Conservation (phyloP, 164 flowering plant species). For the Tetrastigma voinierianum region DNA sequence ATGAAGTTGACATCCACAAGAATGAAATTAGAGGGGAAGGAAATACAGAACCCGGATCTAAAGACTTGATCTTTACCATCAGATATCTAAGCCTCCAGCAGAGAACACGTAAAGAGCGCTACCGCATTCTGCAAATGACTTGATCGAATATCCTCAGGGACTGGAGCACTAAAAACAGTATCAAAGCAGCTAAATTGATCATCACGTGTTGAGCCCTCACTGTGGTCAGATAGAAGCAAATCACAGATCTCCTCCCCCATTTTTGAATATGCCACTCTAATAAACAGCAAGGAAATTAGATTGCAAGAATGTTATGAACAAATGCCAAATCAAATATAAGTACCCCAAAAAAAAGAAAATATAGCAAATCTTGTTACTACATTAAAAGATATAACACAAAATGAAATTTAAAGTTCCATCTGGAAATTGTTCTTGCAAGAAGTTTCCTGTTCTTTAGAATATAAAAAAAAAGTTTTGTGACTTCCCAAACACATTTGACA, state of each 20-base stretch:
- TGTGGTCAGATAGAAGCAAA: constrained; percentile 51
- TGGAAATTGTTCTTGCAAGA: no score
- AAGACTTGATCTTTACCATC: no score
- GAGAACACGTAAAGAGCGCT: constrained; percentile 60
- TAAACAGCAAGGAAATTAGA: constrained; percentile 1
- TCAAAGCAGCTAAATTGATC: constrained; percentile 68
- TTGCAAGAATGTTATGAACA: not conserved
- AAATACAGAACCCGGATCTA: no score
- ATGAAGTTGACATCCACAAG: not conserved
- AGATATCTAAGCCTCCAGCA: constrained; percentile 38
- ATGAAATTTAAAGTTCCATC: no score
- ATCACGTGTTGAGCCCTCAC: constrained; percentile 50
- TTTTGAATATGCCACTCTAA: constrained; percentile 82
- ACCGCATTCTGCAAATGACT: constrained; percentile 87
- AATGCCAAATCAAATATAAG: not conserved
- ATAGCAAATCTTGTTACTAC: no score
- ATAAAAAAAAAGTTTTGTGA: no score
- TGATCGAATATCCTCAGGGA: constrained; percentile 75
- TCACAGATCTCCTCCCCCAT: constrained; percentile 84
- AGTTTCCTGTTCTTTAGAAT: no score
- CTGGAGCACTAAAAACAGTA: constrained; percentile 58
- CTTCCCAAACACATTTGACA: no score
- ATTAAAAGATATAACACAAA: no score
- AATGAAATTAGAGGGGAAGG: not conserved
- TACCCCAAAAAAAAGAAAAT: not conserved